Evolutionary conservation across 805 yeast species (phyloP).

Genomic region (Hanseniaspora lindneri): DNA sequence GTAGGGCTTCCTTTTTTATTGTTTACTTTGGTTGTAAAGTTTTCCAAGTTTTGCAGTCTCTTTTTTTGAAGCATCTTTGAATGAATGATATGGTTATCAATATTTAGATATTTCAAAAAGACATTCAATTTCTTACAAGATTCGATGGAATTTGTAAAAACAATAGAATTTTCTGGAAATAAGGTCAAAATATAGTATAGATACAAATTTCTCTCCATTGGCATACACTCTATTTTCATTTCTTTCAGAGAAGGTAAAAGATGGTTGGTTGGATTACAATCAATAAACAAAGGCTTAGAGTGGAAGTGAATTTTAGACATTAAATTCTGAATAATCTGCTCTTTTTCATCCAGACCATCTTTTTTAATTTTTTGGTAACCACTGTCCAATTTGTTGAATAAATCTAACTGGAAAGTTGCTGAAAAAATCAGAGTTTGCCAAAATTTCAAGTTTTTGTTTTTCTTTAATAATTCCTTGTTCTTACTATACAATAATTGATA

Average conservation of each 20-base stretch:
- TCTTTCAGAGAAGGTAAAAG: slow-evolving; percentile 69
- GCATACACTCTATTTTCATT: slow-evolving; percentile 81
- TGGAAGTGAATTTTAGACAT: slow-evolving; percentile 60
- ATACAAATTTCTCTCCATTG: slow-evolving; percentile 79
- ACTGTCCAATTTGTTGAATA: slow-evolving; percentile 61
- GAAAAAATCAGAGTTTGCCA: slow-evolving; percentile 90
- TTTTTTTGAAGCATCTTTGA: slow-evolving; percentile 94
- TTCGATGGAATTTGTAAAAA: slow-evolving; percentile 91
- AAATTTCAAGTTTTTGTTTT: slow-evolving; percentile 33
- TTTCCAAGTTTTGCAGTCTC: slow-evolving; percentile 72
- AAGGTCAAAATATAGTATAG: slow-evolving; percentile 73
- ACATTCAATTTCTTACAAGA: slow-evolving; percentile 80
- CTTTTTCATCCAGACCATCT: slow-evolving; percentile 30
- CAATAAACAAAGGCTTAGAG: slow-evolving; percentile 60
- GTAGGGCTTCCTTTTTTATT: slow-evolving; percentile 40
- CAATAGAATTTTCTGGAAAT: slow-evolving; percentile 81
- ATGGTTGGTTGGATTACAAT: slow-evolving; percentile 74
- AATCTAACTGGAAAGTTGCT: slow-evolving; percentile 78
- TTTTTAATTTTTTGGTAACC: slow-evolving; percentile 27
- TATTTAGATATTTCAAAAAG: slow-evolving; percentile 52
- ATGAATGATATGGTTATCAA: slow-evolving; percentile 67
- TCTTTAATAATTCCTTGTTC: slow-evolving; percentile 20
- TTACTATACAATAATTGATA: slow-evolving; percentile 47
- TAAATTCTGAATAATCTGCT: slow-evolving; percentile 54
- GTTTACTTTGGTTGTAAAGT: slow-evolving; percentile 34